Evolutionary conservation across 1,284 basidiomycete genomes (phyloP).

Genomic region (Abortiporus biennis): DNA sequence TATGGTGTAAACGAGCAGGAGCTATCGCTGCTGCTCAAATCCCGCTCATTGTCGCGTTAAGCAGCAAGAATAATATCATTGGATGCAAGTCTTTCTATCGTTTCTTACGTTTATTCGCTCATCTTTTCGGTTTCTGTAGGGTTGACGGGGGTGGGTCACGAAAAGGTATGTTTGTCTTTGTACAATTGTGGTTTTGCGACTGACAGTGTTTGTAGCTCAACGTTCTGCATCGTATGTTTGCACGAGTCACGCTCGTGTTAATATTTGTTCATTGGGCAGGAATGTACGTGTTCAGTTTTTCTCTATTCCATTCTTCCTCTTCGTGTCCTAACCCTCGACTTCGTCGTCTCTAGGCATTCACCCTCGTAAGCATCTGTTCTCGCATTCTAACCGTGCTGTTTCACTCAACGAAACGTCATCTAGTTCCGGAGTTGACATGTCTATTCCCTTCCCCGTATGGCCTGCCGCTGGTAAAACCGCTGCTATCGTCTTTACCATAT

Average conservation of each 20-base stretch:
- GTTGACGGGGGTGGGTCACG: conserved; percentile 34
- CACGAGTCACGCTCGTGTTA: conserved; percentile 19
- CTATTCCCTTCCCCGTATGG: too few relatives aligned
- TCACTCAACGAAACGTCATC: too few relatives aligned
- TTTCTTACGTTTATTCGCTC: not conserved
- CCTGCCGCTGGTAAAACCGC: too few relatives aligned
- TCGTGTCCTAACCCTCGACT: too few relatives aligned
- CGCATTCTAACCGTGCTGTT: too few relatives aligned
- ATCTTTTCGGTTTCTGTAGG: conserved; percentile 20
- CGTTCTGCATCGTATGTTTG: conserved; percentile 21
- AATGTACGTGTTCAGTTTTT: conserved; percentile 15
- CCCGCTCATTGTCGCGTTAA: conserved; percentile 32
- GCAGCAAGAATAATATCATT: conserved; percentile 36
- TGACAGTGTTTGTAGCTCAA: conserved; percentile 15
- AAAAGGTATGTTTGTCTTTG: conserved; percentile 22
- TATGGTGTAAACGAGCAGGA: conserved; percentile 26
- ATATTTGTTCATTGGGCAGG: conserved; percentile 22
- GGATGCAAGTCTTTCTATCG: conserved; percentile 20
- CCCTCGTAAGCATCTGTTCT: too few relatives aligned
- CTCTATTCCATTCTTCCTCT: too few relatives aligned
- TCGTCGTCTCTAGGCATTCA: too few relatives aligned
- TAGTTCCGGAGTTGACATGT: too few relatives aligned
- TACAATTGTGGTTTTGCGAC: not conserved
- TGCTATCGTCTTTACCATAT: too few relatives aligned
- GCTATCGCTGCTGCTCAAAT: conserved; percentile 31